Evolutionary conservation across 2,329 filamentous ascomycete genomes (phyloP).

Genomic region (Talaromyces sp.): DNA sequence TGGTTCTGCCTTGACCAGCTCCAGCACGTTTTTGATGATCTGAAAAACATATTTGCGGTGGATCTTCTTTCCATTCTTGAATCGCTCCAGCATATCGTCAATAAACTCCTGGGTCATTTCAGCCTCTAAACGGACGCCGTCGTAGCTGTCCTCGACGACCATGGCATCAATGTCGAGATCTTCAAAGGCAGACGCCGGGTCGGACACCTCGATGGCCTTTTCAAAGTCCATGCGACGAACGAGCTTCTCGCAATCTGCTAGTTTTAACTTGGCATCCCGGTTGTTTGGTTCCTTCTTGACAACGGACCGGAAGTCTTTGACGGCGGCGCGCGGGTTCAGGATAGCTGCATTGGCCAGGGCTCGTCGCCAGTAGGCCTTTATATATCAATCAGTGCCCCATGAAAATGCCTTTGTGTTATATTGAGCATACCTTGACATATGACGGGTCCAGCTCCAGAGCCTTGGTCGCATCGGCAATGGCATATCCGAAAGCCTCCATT

Average conservation of each 20-base stretch:
- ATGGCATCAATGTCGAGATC: conserved; percentile 85
- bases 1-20: conserved; percentile 83
- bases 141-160: conserved; percentile 73
- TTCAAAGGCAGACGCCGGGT: conserved; percentile 86
- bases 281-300: conserved; percentile 81
- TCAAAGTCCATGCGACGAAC: conserved; percentile 90
- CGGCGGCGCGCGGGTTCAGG: conserved; percentile 76
- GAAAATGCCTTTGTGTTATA: too few species aligned
- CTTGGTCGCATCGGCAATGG: conserved; percentile 82
- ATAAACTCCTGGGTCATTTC: conserved; percentile 97
- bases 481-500: conserved; percentile 89
- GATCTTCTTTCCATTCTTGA: conserved; percentile 93
- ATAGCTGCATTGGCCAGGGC: conserved; percentile 90
- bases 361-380: conserved; percentile 85
- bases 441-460: conserved; percentile 83
- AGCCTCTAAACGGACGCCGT: conserved; percentile 68
- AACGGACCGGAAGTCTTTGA: conserved; percentile 88
- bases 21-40: conserved; percentile 83
- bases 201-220: conserved; percentile 86
- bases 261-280: conserved; percentile 83
- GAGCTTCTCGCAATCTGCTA: conserved; percentile 90
- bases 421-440: conserved; percentile 91
- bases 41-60: conserved; percentile 97
- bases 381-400: not conserved
- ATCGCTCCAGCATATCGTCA: conserved; percentile 92